Conservation (phyloP, 2,329 filamentous ascomycete genomes). For the Fusarium siculi region DNA sequence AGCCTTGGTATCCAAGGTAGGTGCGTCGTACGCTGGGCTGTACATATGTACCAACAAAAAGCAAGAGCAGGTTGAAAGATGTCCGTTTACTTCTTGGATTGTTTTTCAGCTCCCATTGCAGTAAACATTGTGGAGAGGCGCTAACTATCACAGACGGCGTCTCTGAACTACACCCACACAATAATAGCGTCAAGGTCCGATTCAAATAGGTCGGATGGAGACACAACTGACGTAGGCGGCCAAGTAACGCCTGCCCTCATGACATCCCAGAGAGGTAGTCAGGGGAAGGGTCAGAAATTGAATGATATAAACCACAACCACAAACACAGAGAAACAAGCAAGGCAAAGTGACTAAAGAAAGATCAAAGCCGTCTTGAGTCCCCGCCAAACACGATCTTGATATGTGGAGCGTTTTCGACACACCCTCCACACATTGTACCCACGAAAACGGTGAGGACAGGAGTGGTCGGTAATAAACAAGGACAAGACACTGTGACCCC, state of each 20-base stretch:
- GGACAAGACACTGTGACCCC: constrained; percentile 5
- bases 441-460: constrained; percentile 41
- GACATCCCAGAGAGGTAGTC: not conserved
- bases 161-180: not conserved
- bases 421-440: constrained; percentile 31
- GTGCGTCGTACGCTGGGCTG: not conserved
- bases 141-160: not conserved
- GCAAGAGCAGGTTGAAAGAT: not conserved
- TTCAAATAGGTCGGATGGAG: not conserved
- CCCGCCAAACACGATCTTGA: constrained; percentile 1
- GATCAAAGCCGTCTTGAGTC: not conserved
- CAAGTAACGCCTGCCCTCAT: not conserved
- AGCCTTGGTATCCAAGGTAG: not conserved
- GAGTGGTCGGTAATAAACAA: not conserved
- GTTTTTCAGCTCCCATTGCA: not conserved
- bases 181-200: not conserved
- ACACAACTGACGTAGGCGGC: constrained; percentile 16
- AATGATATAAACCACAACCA: not conserved
- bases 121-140: not conserved
- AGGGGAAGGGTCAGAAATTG: not conserved
- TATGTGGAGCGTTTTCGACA: constrained; percentile 24
- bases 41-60: not conserved
- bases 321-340: not conserved
- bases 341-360: not conserved
- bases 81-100: not conserved